Percentiles rank a stretch among this genome's conserved stretches.
These are phyloP conservation scores for Phytophthora pistaciae DNA, from an alignment of 352 stramenopile genomes.

Conservation along the genomic window DNA sequence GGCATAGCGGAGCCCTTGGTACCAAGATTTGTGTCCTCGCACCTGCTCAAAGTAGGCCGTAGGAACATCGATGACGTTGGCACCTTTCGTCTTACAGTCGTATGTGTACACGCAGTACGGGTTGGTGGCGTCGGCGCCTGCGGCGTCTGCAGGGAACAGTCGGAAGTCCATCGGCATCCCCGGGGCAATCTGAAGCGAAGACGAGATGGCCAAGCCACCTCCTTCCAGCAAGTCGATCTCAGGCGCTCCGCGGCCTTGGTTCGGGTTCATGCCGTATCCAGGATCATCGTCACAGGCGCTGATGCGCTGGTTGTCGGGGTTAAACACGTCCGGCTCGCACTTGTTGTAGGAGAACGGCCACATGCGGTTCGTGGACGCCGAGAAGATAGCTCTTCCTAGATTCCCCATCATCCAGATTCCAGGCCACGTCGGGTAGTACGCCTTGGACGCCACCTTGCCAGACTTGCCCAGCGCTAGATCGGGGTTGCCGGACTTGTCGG, in stretches of 20 bases:
- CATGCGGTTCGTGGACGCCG: conserved; percentile 89
- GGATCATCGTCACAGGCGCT: conserved; percentile 88
- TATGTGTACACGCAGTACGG: conserved; percentile 61
- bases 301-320: conserved; percentile 52
- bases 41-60: conserved; percentile 44
- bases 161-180: conserved; percentile 73
- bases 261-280: conserved; percentile 90
- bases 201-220: conserved; percentile 82
- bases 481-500: conserved; percentile 55
- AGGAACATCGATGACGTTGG: conserved; percentile 59
- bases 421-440: conserved; percentile 85
- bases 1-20: conserved; percentile 62
- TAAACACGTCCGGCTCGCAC: conserved; percentile 73
- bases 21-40: conserved; percentile 63
- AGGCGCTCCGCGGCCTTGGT: conserved; percentile 85
- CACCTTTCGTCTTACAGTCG: conserved; percentile 59
- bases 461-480: conserved; percentile 45
- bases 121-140: conserved; percentile 25
- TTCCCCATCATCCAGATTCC: conserved; percentile 96
- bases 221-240: conserved; percentile 96
- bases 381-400: conserved; percentile 93
- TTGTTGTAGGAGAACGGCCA: conserved; percentile 96
- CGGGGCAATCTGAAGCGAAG: conserved; percentile 89
- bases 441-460: conserved; percentile 61
- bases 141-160: conserved; percentile 53